Conservation (phyloP, 2,329 filamentous ascomycete species). For the Capronia epimyces region DNA sequence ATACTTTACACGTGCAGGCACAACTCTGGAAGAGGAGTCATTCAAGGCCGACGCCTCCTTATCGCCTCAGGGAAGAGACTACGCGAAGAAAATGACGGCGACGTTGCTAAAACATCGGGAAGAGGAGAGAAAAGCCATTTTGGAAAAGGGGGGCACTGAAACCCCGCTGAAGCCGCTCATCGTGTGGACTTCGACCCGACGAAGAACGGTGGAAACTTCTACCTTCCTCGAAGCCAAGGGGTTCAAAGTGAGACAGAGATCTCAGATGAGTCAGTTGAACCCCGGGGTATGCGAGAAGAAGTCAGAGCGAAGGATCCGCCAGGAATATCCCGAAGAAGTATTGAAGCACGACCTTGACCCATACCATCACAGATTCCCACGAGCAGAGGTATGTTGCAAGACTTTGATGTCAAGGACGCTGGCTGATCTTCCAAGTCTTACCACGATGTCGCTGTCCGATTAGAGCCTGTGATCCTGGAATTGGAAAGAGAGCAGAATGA, state of each 20-base stretch:
- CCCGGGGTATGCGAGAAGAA: conserved; percentile 94
- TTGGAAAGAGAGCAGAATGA: conserved; percentile 95
- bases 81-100: conserved; percentile 80
- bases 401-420: not conserved
- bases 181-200: conserved; percentile 90
- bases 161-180: conserved; percentile 71
- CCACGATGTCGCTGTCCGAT: conserved; percentile 93
- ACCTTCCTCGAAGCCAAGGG: conserved; percentile 72
- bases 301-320: conserved; percentile 72
- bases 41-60: conserved; percentile 88
- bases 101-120: conserved; percentile 77
- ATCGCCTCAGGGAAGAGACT: conserved; percentile 71
- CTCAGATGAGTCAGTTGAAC: conserved; percentile 96
- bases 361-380: conserved; percentile 92
- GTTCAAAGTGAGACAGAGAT: conserved; percentile 82
- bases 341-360: conserved; percentile 89
- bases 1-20: conserved; percentile 56
- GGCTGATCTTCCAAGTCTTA: conserved; percentile 62
- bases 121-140: conserved; percentile 65
- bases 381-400: conserved; percentile 66
- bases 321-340: conserved; percentile 83
- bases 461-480: conserved; percentile 96
- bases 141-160: conserved; percentile 62
- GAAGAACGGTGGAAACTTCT: conserved; percentile 84
- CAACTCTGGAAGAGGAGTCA: conserved; percentile 78